A percentile compares a stretch with the other conserved stretches of the same genome.
Conservation (phyloP, 202 grass and related monocot species). For the Schoenoplectus tabernaemontani region DNA sequence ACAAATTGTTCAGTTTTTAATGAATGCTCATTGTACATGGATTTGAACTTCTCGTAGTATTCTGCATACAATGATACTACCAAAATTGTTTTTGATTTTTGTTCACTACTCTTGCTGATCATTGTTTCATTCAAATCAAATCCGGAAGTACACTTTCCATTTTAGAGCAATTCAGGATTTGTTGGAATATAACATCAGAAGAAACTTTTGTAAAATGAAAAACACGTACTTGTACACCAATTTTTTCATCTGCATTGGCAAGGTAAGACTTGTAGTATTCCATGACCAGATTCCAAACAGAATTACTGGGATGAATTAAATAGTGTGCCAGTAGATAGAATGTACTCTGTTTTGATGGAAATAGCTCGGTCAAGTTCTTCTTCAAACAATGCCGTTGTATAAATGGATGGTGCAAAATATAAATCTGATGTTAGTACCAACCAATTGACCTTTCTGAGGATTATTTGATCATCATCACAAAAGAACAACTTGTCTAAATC, state of each 20-base stretch:
- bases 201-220: slow-evolving; percentile 31
- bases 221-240: slow-evolving; percentile 54
- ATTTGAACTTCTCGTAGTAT: slow-evolving; percentile 36
- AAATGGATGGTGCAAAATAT: slow-evolving; percentile 47
- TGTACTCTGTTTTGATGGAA: slow-evolving; percentile 44
- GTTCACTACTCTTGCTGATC: not conserved
- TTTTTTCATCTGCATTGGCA: slow-evolving; percentile 29
- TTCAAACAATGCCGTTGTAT: slow-evolving; percentile 24
- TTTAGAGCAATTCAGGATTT: slow-evolving; percentile 37
- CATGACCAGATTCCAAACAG: slow-evolving; percentile 39
- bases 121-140: not conserved
- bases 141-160: slow-evolving; percentile 35
- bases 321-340: slow-evolving; percentile 41
- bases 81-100: slow-evolving; percentile 32
- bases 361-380: slow-evolving; percentile 42
- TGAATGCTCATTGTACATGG: slow-evolving; percentile 23
- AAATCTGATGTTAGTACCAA: slow-evolving; percentile 41
- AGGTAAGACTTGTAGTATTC: slow-evolving; percentile 48
- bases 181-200: slow-evolving; percentile 39
- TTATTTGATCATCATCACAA: slow-evolving; percentile 45
- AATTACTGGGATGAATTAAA: slow-evolving; percentile 48
- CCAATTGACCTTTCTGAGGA: slow-evolving; percentile 52
- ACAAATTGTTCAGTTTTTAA: slow-evolving; percentile 13
- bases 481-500: slow-evolving; percentile 34
- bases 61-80: slow-evolving; percentile 37